Conservation (phyloP, 1,284 basidiomycete genomes). For the Kwoniella shivajii region DNA sequence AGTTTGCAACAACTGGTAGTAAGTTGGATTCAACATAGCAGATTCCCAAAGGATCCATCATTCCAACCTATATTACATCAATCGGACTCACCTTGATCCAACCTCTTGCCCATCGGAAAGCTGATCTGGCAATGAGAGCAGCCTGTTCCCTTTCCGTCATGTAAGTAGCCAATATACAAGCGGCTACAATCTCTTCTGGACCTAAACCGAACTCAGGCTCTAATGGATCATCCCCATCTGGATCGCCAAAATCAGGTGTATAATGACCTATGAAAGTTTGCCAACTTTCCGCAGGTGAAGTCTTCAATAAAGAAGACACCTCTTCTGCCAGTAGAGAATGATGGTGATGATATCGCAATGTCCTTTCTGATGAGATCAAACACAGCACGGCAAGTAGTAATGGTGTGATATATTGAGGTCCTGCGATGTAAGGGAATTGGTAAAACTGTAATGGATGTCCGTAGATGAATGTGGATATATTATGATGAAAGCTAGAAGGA, state of each 20-base stretch:
- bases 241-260: constrained; percentile 11
- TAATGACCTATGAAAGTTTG: constrained; percentile 15
- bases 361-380: constrained; percentile 42
- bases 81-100: constrained; percentile 42
- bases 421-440: constrained; percentile 47
- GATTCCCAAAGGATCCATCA: background rate
- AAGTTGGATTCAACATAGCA: too few species aligned
- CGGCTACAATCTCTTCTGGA: constrained; percentile 51
- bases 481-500: constrained; percentile 44
- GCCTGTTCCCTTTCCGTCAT: constrained; percentile 38
- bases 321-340: constrained; percentile 31
- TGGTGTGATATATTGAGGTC: constrained; percentile 44
- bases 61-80: background rate
- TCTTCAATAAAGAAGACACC: constrained; percentile 33
- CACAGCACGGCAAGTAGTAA: constrained; percentile 48
- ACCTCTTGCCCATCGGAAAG: constrained; percentile 49
- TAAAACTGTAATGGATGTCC: constrained; percentile 45
- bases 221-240: constrained; percentile 27
- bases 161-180: constrained; percentile 42
- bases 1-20: constrained; percentile 17
- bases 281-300: constrained; percentile 42
- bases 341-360: constrained; percentile 27
- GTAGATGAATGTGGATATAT: constrained; percentile 39
- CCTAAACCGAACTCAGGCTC: constrained; percentile 52
- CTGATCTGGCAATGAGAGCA: constrained; percentile 35